Evolutionary conservation across 352 stramenopile genomes (phyloP).

Genomic region (Pythium vanterpoolii): DNA sequence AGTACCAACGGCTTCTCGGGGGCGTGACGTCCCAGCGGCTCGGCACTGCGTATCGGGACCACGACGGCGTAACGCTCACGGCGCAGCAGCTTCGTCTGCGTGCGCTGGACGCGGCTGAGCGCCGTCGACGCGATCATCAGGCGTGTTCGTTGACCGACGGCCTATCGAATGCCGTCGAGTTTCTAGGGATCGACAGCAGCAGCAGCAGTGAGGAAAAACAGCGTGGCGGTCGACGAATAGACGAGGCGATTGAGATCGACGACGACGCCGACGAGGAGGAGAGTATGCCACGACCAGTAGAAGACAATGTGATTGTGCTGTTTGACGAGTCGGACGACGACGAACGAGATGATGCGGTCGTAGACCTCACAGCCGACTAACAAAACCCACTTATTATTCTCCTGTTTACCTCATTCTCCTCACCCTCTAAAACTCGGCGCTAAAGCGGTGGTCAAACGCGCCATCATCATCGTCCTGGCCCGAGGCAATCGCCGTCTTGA

Average conservation of each 20-base stretch:
- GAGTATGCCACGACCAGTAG: not conserved
- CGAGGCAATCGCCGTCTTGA: slow-evolving; percentile 74
- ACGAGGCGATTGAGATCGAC: slow-evolving; percentile 23
- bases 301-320: not conserved
- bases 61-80: slow-evolving; percentile 8
- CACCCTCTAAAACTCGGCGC: slow-evolving; percentile 70
- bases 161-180: slow-evolving; percentile 26
- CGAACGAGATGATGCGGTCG: not conserved
- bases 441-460: slow-evolving; percentile 76
- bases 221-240: not conserved
- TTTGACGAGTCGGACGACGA: slow-evolving; percentile 11
- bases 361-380: slow-evolving; percentile 21
- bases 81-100: slow-evolving; percentile 32
- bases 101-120: slow-evolving; percentile 52
- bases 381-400: not conserved
- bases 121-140: slow-evolving; percentile 40
- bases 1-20: slow-evolving; percentile 43
- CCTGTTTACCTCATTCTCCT: not conserved
- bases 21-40: slow-evolving; percentile 35
- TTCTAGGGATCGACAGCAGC: slow-evolving; percentile 50
- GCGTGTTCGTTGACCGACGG: slow-evolving; percentile 22
- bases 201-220: slow-evolving; percentile 36
- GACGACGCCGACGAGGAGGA: slow-evolving; percentile 10
- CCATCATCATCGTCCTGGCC: slow-evolving; percentile 55
- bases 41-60: not conserved